These are phyloP conservation scores for Xylaria sp. DNA, from an alignment of 2,329 filamentous ascomycete genomes.

Conservation along the genomic window DNA sequence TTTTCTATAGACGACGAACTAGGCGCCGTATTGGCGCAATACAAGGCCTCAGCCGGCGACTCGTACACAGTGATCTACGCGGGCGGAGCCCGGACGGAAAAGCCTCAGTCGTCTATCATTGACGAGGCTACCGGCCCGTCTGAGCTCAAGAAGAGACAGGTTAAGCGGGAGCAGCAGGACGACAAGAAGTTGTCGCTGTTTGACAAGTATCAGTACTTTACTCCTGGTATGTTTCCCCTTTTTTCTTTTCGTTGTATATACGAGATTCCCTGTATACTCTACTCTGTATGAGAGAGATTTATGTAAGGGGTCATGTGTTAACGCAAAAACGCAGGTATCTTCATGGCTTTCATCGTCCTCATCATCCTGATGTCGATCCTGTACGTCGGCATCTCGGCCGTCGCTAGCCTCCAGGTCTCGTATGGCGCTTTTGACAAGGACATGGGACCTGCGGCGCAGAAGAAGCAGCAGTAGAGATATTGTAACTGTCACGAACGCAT, in stretches of 20 bases:
- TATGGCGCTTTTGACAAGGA: slow-evolving; percentile 97
- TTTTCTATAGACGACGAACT: slow-evolving; percentile 44
- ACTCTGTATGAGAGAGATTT: slow-evolving; percentile 6
- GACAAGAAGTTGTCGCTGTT: slow-evolving; percentile 59
- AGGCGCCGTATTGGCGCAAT: slow-evolving; percentile 41
- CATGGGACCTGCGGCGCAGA: slow-evolving; percentile 81
- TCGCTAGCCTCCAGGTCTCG: slow-evolving; percentile 77
- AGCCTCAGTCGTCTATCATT: slow-evolving; percentile 33
- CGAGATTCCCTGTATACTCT: background rate
- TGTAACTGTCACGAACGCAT: background rate
- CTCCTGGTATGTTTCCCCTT: slow-evolving; percentile 57
- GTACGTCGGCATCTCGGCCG: slow-evolving; percentile 68
- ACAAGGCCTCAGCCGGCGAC: slow-evolving; percentile 32
- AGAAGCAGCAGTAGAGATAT: slow-evolving; percentile 58
- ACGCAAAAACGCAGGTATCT: slow-evolving; percentile 57
- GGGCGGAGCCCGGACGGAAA: slow-evolving; percentile 50
- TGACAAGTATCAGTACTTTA: slow-evolving; percentile 92
- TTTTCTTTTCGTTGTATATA: background rate
- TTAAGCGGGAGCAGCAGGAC: slow-evolving; percentile 37
- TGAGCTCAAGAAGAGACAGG: slow-evolving; percentile 62
- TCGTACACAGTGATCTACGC: slow-evolving; percentile 73
- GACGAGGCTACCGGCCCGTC: slow-evolving; percentile 58
- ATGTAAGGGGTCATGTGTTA: background rate
- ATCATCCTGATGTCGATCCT: slow-evolving; percentile 72
- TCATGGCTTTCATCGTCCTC: slow-evolving; percentile 72